These are phyloP conservation scores for Russula olivacea DNA, from an alignment of 768 basidiomycete species.

Conservation along the genomic window DNA sequence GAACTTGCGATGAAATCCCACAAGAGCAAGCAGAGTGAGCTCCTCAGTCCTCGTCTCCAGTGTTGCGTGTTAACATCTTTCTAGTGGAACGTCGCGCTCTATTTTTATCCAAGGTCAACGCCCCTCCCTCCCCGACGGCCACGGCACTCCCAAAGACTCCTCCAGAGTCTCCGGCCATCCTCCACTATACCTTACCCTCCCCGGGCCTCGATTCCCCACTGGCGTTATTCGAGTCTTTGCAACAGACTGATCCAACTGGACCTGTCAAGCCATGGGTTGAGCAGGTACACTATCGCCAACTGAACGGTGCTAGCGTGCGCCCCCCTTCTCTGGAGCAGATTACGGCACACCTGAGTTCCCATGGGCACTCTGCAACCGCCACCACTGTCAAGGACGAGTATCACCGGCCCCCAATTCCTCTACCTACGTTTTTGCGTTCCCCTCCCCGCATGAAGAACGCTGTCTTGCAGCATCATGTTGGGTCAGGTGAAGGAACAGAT, in stretches of 20 bases:
- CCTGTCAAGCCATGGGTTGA: constrained; percentile 51
- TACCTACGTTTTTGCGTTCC: constrained; percentile 34
- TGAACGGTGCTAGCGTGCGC: constrained; percentile 25
- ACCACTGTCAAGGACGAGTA: constrained; percentile 23
- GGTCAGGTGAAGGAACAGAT: background rate
- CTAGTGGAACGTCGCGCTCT: constrained; percentile 69
- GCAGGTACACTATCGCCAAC: constrained; percentile 53
- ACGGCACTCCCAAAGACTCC: constrained; percentile 55
- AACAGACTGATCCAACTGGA: constrained; percentile 20
- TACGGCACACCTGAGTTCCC: constrained; percentile 51
- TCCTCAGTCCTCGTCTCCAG: background rate
- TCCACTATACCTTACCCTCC: constrained; percentile 64
- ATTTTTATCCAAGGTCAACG: constrained; percentile 68
- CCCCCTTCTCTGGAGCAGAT: constrained; percentile 76
- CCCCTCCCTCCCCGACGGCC: constrained; percentile 59
- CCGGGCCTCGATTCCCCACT: constrained; percentile 60
- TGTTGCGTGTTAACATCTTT: constrained; percentile 8
- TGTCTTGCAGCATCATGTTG: background rate
- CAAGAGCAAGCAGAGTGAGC: constrained; percentile 67
- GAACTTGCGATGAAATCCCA: constrained; percentile 70
- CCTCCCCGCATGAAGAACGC: background rate
- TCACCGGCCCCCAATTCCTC: constrained; percentile 29
- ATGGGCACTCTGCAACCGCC: constrained; percentile 31
- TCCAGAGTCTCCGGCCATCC: constrained; percentile 63
- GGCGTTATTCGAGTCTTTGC: constrained; percentile 48